These are phyloP conservation scores for Naganishia antarctica DNA, from an alignment of 768 basidiomycete genomes.

Conservation along the genomic window DNA sequence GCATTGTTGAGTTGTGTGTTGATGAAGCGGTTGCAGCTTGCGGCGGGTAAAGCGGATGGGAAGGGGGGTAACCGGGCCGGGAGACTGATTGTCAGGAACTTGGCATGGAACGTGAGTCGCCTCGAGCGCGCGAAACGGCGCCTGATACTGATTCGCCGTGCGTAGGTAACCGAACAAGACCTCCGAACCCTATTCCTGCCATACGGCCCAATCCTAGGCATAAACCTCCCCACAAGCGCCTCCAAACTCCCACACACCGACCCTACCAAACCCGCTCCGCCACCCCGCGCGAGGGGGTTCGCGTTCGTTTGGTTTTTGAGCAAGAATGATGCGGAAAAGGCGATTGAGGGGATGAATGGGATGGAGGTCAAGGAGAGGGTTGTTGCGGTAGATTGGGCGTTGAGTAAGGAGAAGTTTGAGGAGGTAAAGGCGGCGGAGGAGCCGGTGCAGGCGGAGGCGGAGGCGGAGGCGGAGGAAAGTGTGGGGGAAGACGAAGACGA, in stretches of 20 bases:
- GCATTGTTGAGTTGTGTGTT: slow-evolving; percentile 75
- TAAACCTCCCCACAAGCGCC: slow-evolving; percentile 64
- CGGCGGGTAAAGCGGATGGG: slow-evolving; percentile 50
- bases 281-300: slow-evolving; percentile 64
- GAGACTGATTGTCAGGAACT: slow-evolving; percentile 83
- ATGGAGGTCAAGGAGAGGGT: slow-evolving; percentile 56
- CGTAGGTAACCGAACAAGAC: slow-evolving; percentile 72
- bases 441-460: slow-evolving; percentile 39
- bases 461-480: slow-evolving; percentile 40
- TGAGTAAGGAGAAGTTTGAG: slow-evolving; percentile 89
- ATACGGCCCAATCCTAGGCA: slow-evolving; percentile 77
- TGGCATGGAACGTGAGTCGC: slow-evolving; percentile 60
- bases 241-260: slow-evolving; percentile 49
- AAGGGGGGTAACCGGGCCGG: slow-evolving; percentile 62
- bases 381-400: slow-evolving; percentile 92
- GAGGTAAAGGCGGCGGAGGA: slow-evolving; percentile 60
- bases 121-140: no score
- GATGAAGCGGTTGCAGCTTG: slow-evolving; percentile 66
- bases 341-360: slow-evolving; percentile 74
- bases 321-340: slow-evolving; percentile 75
- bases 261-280: slow-evolving; percentile 40
- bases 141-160: no score
- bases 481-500: slow-evolving; percentile 38
- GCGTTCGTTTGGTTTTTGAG: slow-evolving; percentile 93
- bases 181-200: slow-evolving; percentile 79